Evolutionary conservation across 2,329 filamentous ascomycete genomes (phyloP).

Genomic region (Botryotinia narcissicola): DNA sequence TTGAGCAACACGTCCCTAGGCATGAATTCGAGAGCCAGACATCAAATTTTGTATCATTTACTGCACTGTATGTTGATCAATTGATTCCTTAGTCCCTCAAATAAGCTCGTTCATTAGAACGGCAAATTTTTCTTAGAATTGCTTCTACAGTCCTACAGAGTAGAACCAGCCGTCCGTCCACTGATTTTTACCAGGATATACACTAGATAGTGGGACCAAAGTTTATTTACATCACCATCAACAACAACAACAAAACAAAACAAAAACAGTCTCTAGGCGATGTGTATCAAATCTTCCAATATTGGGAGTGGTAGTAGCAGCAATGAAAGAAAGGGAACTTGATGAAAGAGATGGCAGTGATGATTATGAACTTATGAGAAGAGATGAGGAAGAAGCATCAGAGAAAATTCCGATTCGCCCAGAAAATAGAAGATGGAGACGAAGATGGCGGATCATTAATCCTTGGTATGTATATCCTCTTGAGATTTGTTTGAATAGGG

Average conservation of each 20-base stretch:
- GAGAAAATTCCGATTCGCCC: background rate
- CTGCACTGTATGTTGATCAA: background rate
- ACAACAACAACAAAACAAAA: background rate
- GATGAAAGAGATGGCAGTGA: background rate
- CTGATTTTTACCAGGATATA: background rate
- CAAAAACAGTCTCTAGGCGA: background rate
- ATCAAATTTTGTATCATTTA: background rate
- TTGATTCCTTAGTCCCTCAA: background rate
- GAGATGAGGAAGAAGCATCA: slow-evolving; percentile 14
- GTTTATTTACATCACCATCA: background rate
- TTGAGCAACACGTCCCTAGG: background rate
- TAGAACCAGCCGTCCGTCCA: background rate
- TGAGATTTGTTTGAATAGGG: too few species aligned
- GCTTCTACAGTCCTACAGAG: background rate
- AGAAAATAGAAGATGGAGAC: slow-evolving; percentile 7
- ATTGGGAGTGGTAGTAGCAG: slow-evolving; percentile 1
- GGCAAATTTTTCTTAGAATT: background rate
- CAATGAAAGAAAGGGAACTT: slow-evolving; percentile 10
- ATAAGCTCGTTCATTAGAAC: background rate
- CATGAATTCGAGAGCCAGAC: background rate
- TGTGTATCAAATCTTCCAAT: background rate
- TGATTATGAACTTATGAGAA: background rate
- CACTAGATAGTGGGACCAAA: slow-evolving; percentile 6
- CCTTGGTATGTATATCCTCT: background rate
- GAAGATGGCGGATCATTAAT: slow-evolving; percentile 8